Base-by-base conservation (phyloP, 768 basidiomycete genomes). In the Tephrocybe sp. region DNA sequence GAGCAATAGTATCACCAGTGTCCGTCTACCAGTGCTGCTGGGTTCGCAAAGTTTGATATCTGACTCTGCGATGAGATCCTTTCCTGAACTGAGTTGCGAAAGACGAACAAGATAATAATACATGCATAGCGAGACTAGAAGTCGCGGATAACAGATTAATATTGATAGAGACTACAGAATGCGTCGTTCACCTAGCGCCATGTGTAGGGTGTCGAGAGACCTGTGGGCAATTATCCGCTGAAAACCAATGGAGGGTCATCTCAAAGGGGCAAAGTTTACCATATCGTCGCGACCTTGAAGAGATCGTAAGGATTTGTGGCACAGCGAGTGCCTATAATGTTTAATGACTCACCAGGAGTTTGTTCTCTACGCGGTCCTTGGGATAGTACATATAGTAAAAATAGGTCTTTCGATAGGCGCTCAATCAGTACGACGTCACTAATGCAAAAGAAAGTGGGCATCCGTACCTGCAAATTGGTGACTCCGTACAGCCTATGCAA, bases 31-130 rank as follows among this genome's bases (percentile, higher is more conserved):
- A 75, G 61, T 7, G 63, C 70, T 1, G 44, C n/a, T 4, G 66
- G 64, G 51, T 74, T 69, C 27, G 59, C 59, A 47, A 66, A 75
- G 53, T 69, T 74, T 30, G 66, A 64, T 18, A 75, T 63, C 73
- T 72, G 25, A 16, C 18, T 32, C 3, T 28, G 30, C 13, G 16
- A 31, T 19, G 3, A 44, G 2, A 3, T n/a, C 12, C 6, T 11
- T 2, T 31, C 8, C 8, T 4, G 9, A 12, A 24, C 13, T 22
- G 42, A 18, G 9, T 15, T 3, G n/a, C 15, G 2, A 26, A 13
- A 15, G 41, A 54, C 66, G 19, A 22, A 59, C 67, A 31, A 75
- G 60, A 53, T 76, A 75, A 53, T 68, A 60, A 53, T 76, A 74
- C 45, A 75, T 66, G 47, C 62, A 58, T 37, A 61, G 45, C 4